Conservation (phyloP, 345 rosid genomes). For the Erucastrum elatum region DNA sequence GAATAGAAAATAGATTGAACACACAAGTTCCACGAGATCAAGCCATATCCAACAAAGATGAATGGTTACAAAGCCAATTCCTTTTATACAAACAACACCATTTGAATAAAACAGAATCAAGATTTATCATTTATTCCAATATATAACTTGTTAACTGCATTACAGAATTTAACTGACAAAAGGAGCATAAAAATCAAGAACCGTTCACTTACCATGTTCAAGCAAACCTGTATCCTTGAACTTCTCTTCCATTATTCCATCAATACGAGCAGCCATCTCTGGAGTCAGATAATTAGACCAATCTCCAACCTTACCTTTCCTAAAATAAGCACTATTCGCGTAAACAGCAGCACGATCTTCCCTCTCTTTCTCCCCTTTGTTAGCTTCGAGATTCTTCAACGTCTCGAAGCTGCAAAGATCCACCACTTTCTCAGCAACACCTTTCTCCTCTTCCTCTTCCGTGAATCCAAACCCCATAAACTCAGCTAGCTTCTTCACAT, state of each 20-base stretch:
- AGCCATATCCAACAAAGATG: not conserved
- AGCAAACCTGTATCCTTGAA: constrained; percentile 38
- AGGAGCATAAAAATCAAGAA: not conserved
- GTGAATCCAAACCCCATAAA: constrained; percentile 40
- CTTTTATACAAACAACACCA: not conserved
- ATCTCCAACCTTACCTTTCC: constrained; percentile 50
- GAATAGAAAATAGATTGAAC: not conserved
- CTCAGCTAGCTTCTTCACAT: constrained; percentile 36
- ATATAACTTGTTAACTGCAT: not conserved
- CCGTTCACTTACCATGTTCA: constrained; percentile 8
- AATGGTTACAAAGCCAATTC: not conserved
- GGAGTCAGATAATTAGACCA: constrained; percentile 41
- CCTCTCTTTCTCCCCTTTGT: constrained; percentile 27
- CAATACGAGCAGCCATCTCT: constrained; percentile 44
- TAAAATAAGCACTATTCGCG: constrained; percentile 32
- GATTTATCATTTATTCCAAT: not conserved
- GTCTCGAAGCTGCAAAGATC: constrained; percentile 45
- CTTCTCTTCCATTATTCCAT: constrained; percentile 28
- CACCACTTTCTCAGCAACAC: constrained; percentile 29
- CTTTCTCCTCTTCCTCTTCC: constrained; percentile 31
- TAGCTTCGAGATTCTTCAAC: constrained; percentile 43
- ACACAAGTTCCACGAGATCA: not conserved
- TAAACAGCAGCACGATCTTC: constrained; percentile 13
- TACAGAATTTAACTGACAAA: not conserved
- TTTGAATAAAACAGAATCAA: not conserved